Conservation (phyloP, 768 basidiomycete species). For the Megacollybia marginata region DNA sequence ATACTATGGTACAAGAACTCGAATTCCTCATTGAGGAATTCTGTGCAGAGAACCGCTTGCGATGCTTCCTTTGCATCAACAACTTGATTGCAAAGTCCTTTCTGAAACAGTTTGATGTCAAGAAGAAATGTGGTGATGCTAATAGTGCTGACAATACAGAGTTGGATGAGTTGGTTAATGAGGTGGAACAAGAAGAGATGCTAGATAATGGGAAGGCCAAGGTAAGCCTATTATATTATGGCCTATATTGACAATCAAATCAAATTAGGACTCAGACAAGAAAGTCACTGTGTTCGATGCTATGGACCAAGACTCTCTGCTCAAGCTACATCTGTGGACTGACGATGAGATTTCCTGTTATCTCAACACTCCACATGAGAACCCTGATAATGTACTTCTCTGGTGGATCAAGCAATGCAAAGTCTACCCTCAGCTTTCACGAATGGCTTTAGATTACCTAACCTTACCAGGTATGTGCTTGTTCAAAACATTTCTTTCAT, state of each 20-base stretch:
- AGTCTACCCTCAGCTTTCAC: no score
- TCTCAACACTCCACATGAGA: no score
- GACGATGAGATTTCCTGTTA: no score
- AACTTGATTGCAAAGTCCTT: constrained; percentile 3
- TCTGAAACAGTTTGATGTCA: background rate
- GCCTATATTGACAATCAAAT: constrained; percentile 17
- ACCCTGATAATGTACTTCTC: no score
- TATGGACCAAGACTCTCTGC: no score
- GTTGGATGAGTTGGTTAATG: background rate
- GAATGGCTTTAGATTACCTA: no score
- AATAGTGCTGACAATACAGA: background rate
- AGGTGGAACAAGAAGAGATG: background rate
- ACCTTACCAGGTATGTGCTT: no score
- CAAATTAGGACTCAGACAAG: constrained; percentile 16
- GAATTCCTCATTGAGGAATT: background rate
- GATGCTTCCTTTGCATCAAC: constrained; percentile 6
- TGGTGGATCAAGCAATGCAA: no score
- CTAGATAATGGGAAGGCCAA: background rate
- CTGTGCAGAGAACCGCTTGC: constrained; percentile 1
- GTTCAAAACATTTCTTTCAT: no score
- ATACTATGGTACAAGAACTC: constrained; percentile 2
- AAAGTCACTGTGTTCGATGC: no score
- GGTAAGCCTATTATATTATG: no score
- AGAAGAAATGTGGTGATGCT: background rate
- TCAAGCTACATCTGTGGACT: no score